Base-by-base conservation (phyloP, 306 rosid genomes). In the Acacia crassicarpa region DNA sequence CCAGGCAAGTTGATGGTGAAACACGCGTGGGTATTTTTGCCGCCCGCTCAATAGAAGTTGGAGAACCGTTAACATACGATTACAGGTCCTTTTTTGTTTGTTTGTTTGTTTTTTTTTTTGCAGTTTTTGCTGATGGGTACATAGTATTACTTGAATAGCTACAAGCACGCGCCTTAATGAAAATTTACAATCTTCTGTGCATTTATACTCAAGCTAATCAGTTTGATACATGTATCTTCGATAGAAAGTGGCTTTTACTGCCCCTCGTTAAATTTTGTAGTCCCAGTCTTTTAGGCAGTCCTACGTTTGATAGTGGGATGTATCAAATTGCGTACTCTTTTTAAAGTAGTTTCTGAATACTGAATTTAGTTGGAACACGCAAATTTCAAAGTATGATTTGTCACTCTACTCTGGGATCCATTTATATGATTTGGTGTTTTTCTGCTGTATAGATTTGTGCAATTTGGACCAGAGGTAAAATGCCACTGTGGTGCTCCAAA, bases 1-100 rank as follows among this genome's bases (percentile, higher is more conserved):
- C 59, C 82, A 95, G 99, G 98, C 92, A 95, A 88, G 96, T 91
- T 54, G 99, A 93, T 74, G 96, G 98, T 74, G 99, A 95, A 87
- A 89, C 93, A 4, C 97, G 94, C 6, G 94, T 91, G 4, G 97
- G 98, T 72, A 92, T 94, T 74, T 92, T 93, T 85, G 98, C 96
- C 80, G 87, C 93, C 33, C 91, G 92, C 78, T 83, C 92, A 65
- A 86, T 93, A 59, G 86, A 90, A 78, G 82, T 83, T n/a, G 99
- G 97, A 77, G 98, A 95, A 84, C 88, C 94, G 2, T 86, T 95
- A 71, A 95, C 99, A 38, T 95, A 93, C 9, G 96, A 95, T 85
- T 95, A 95, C 83, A 93, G 99, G 98, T 95, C 87, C 32, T 27
- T 72, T 51, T 53, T 53, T 4, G 9, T 56, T 63, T n/a, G n/a